phyloP scores from a whole-genome alignment of 129 eudicot genomes.

The Scalesia atractyloides region DNA sequence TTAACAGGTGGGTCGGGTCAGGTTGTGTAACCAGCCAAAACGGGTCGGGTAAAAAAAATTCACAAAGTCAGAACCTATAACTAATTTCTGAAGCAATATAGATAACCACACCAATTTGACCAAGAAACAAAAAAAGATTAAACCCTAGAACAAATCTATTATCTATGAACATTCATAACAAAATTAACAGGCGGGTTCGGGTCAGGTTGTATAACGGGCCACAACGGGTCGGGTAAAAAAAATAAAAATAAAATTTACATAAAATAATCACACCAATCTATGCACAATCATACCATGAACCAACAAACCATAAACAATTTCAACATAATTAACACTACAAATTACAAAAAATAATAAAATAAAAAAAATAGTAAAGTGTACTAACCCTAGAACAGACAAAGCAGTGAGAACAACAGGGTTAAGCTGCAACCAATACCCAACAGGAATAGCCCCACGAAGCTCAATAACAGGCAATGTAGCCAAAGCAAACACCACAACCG shows the following conservation, averaged over 20 bases:
- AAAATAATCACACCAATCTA: slow-evolving; percentile 13
- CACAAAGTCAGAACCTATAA: too few species aligned
- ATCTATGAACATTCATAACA: not conserved
- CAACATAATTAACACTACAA: not conserved
- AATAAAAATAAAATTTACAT: too few species aligned
- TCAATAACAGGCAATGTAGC: slow-evolving; percentile 93
- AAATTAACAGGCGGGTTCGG: too few species aligned
- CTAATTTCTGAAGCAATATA: slow-evolving; percentile 5
- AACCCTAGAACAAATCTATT: slow-evolving; percentile 1
- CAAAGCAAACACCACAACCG: slow-evolving; percentile 82
- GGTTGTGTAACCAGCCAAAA: too few species aligned
- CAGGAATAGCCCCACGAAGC: slow-evolving; percentile 99
- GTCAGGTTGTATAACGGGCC: too few species aligned
- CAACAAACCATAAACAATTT: too few species aligned
- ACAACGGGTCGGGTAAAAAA: too few species aligned
- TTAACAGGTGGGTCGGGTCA: too few species aligned
- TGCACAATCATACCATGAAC: not conserved
- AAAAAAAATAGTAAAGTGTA: slow-evolving; percentile 13
- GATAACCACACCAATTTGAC: slow-evolving; percentile 13
- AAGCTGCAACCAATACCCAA: slow-evolving; percentile 92
- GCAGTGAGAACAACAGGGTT: slow-evolving; percentile 58
- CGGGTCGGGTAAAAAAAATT: too few species aligned
- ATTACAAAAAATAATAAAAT: not conserved
- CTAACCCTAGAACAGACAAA: slow-evolving; percentile 81
- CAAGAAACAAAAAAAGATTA: slow-evolving; percentile 10